Evolutionary conservation across 441 rosid genomes (phyloP), one percentile per base, ranked within the genome.

Genomic region (Adansonia rubrostipa): DNA sequence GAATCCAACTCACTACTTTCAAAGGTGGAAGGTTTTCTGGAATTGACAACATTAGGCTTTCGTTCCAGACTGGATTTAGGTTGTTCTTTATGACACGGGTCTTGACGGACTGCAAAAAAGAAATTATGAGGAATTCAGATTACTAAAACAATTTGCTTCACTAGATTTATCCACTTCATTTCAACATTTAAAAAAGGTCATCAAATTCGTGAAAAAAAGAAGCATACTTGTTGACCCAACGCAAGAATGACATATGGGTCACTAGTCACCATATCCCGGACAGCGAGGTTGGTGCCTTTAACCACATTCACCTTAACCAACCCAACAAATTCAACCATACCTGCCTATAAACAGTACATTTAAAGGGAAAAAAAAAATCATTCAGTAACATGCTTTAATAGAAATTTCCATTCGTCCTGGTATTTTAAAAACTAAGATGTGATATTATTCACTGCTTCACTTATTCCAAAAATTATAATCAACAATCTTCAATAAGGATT

Each of bases 11-110:
- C 85, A 93, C 99, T 90, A 94, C 90, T 93, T 88, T 94, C 28
- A 96, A 85, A 82, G 98, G 92, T 85, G 99, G 98, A 68, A 96
- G 82, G 19, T 86, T 86, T 65, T 94, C 98, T 0, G 99, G 99
- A 80, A 96, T 96, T 4, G 98, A 92, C 82, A 96, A 80, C 98
- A 94, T 96, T 56, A 96, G 88, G 56, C 93, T 90, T 82, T 96
- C 98, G 80, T 94, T 96, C 99, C 99, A 96, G 53, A 96, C 94
- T 0, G 99, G 99, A 82, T 96, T 96, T 82, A 96, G 87, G 86
- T 91, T 94, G 90, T 87, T 96, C 90, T 93, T 96, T 82, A 96
- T 93, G 80, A 94, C 98, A 4, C 95, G 89, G 2, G 99, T 94
- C 90, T 85, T 93, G 60, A 94, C 97, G 0, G 97, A 89, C 99